A percentile compares a stretch with the other conserved stretches of the same genome.
Evolutionary conservation across 1,139 yeast genomes (phyloP).

Genomic region (Pichia sp.): DNA sequence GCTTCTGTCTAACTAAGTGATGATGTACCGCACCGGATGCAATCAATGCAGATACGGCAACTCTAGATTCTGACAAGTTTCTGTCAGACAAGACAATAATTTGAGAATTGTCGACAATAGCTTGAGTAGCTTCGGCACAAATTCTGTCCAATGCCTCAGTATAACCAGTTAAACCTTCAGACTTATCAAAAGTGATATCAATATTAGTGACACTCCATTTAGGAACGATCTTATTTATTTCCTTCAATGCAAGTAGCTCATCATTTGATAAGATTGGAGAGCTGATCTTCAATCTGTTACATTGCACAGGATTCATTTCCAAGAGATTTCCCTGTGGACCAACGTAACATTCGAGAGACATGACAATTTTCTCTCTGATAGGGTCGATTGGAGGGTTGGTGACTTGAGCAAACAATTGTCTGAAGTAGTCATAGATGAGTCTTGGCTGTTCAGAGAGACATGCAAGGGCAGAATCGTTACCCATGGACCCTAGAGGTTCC

Average conservation of each 20-base stretch:
- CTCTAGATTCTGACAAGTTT: slow-evolving; percentile 49
- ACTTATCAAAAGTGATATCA: slow-evolving; percentile 83
- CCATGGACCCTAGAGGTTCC: slow-evolving; percentile 97
- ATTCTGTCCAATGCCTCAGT: slow-evolving; percentile 78
- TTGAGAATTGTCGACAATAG: slow-evolving; percentile 70
- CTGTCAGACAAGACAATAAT: slow-evolving; percentile 74
- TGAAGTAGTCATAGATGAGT: slow-evolving; percentile 85
- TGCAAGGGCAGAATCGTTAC: slow-evolving; percentile 96
- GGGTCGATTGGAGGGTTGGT: slow-evolving; percentile 99
- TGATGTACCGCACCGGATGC: slow-evolving; percentile 99
- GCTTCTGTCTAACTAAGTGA: slow-evolving; percentile 91
- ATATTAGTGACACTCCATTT: slow-evolving; percentile 77
- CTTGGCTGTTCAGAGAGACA: slow-evolving; percentile 93
- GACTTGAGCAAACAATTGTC: slow-evolving; percentile 96
- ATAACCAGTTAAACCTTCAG: slow-evolving; percentile 83
- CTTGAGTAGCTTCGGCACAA: slow-evolving; percentile 81
- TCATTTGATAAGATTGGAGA: slow-evolving; percentile 75
- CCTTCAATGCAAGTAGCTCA: slow-evolving; percentile 67
- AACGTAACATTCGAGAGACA: slow-evolving; percentile 94
- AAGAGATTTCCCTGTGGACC: slow-evolving; percentile 97
- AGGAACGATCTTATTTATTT: slow-evolving; percentile 71
- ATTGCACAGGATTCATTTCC: slow-evolving; percentile 88
- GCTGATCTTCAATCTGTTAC: slow-evolving; percentile 75
- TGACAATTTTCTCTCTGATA: slow-evolving; percentile 91
- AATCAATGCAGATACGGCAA: slow-evolving; percentile 81